Evolutionary conservation across 1,139 yeast species (phyloP).

Genomic region (Pichia terricola): DNA sequence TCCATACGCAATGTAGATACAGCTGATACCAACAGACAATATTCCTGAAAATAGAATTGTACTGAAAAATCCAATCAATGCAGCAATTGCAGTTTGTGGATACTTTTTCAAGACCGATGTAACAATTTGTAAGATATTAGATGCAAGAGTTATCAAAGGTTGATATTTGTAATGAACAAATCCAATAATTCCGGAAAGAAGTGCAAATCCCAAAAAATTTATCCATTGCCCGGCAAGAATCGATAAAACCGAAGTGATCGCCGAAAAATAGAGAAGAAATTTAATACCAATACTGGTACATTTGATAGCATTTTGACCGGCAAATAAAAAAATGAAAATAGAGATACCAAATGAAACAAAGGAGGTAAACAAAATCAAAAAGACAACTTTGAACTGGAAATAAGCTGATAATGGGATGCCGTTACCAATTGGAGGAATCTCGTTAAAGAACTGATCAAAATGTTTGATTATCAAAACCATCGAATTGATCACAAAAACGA

Average conservation of each 20-base stretch:
- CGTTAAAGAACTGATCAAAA: conserved; percentile 52
- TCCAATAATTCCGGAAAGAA: conserved; percentile 54
- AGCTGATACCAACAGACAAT: conserved; percentile 12
- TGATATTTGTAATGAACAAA: conserved; percentile 72
- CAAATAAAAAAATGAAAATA: conserved; percentile 45
- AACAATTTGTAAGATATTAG: conserved; percentile 59
- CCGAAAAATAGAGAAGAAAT: conserved; percentile 54
- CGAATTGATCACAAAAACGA: conserved; percentile 58
- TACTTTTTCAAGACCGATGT: conserved; percentile 68
- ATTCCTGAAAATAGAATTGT: conserved; percentile 24
- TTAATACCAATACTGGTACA: conserved; percentile 67
- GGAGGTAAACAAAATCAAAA: conserved; percentile 59
- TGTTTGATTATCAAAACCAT: conserved; percentile 49
- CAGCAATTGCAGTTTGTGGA: conserved; percentile 60
- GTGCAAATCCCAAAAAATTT: conserved; percentile 69
- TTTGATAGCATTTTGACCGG: conserved; percentile 54
- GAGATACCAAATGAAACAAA: conserved; percentile 56
- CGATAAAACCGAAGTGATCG: conserved; percentile 69
- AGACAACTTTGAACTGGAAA: conserved; percentile 26
- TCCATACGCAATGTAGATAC: conserved; percentile 33
- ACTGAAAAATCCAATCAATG: conserved; percentile 42
- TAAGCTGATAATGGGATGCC: conserved; percentile 68
- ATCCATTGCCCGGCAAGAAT: conserved; percentile 56
- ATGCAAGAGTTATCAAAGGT: conserved; percentile 45
- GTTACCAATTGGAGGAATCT: conserved; percentile 29